These are phyloP conservation scores for Cucurbitaria berberidis DNA, from an alignment of 2,329 filamentous ascomycete species.

Conservation along the genomic window DNA sequence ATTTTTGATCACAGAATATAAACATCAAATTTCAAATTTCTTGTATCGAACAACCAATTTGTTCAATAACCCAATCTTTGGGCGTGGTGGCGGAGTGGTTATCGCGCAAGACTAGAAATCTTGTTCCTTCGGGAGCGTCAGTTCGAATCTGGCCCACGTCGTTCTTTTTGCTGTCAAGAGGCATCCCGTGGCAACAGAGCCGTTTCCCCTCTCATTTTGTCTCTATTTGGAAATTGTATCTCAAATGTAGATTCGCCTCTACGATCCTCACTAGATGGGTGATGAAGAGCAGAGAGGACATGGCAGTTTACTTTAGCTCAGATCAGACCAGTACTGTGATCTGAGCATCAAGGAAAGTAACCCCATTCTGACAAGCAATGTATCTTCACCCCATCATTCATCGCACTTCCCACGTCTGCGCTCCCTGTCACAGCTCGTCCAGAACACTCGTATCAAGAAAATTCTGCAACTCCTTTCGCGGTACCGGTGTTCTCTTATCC, in stretches of 20 bases:
- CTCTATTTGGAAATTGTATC: no score
- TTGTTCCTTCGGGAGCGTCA: conserved; percentile 50
- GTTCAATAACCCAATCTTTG: not conserved
- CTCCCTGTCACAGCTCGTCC: conserved; percentile 13
- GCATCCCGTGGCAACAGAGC: no score
- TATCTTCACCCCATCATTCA: not conserved
- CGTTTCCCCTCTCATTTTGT: no score
- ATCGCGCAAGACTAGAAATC: conserved; percentile 51
- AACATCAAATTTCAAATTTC: not conserved
- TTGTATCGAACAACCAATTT: not conserved
- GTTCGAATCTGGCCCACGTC: conserved; percentile 49
- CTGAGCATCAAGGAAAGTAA: not conserved
- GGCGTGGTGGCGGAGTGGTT: conserved; percentile 50
- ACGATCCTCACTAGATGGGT: no score
- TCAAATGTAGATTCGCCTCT: no score
- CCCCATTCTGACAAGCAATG: not conserved
- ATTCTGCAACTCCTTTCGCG: conserved; percentile 24
- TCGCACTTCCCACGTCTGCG: not conserved
- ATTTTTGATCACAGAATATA: not conserved
- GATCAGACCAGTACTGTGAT: not conserved
- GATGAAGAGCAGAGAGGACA: not conserved
- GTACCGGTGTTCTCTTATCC: conserved; percentile 19
- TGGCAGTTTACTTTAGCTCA: not conserved
- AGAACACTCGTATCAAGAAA: conserved; percentile 29
- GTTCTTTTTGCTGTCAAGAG: conserved; percentile 22